Base-by-base conservation (phyloP, 352 stramenopile species). In the Phytophthora citrophthora region DNA sequence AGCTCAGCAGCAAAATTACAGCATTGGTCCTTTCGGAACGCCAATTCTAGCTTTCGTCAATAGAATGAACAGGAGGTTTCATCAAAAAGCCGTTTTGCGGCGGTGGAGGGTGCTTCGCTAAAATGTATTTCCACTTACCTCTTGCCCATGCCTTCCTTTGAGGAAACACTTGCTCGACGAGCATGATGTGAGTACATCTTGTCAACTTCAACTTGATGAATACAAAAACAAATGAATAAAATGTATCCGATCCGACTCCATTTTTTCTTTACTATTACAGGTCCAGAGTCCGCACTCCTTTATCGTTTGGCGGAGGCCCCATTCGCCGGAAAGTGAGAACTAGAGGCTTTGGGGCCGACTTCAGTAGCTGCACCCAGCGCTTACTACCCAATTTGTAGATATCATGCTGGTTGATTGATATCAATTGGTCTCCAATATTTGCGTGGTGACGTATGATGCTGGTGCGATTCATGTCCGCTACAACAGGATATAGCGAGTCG, bases 361-460 rank as follows among this genome's bases (percentile, higher is more conserved):
- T 70, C 45, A 89, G 66, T 41, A 88, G 48, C 50, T 83, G 56
- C 29, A 85, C 53, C 48, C 73, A 77, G 20, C 64, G 64, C 47
- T 70, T 77, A 54, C 72, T 81, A 36, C 74, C 78, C 12, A 89
- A 55, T 26, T 78, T 61, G 32, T 67, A 75, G 16, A 86, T 68
- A 53, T 86, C 77, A 38, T 82, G 68, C 62, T 88, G 74, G 39
- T 88, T 89, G 60, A 89, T 83, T 29, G 74, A 85, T 23, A 89
- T 70, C 39, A 89, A 47, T 47, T 75, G 49, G 56, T 89, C 80
- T 24, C 76, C 77, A 12, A 72, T 54, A 2, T 45, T 66, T n/a
- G 69, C 64, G 48, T 79, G 64, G 5, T 54, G 53, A 3, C 55
- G 64, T 9, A 83, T 59, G 11, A 80, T 52, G n/a, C 78, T 81